phyloP scores from a whole-genome alignment of 768 basidiomycete species.

The Dendrothele bispora region DNA sequence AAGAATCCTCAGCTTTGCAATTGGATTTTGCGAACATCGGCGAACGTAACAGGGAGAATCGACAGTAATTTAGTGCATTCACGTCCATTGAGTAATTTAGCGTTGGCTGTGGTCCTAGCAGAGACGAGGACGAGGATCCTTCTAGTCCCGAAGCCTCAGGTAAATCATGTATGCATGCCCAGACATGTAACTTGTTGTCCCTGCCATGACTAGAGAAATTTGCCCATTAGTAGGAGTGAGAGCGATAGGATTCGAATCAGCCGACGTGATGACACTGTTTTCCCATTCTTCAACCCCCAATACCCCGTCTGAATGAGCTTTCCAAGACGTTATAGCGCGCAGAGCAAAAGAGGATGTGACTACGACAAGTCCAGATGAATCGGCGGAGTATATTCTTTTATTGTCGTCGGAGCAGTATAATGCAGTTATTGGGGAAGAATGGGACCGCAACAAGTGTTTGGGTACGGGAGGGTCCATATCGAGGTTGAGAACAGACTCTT shows the following conservation, averaged over 20 bases:
- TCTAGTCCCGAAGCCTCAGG: constrained; percentile 45
- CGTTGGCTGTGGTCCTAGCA: too few species aligned
- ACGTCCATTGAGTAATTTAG: constrained; percentile 77
- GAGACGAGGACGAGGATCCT: too few species aligned
- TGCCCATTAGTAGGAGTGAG: background rate
- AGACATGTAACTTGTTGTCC: constrained; percentile 84
- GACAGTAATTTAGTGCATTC: constrained; percentile 93
- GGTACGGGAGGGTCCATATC: constrained; percentile 72
- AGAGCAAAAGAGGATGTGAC: constrained; percentile 75
- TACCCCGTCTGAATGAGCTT: constrained; percentile 74
- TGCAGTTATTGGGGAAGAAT: constrained; percentile 60
- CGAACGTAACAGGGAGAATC: constrained; percentile 66
- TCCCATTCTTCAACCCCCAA: constrained; percentile 80
- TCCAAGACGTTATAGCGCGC: constrained; percentile 75
- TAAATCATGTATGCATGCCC: constrained; percentile 52
- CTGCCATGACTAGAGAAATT: constrained; percentile 62
- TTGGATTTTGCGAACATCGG: constrained; percentile 8
- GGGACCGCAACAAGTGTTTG: constrained; percentile 72
- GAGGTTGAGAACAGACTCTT: too few species aligned
- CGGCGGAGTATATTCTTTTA: constrained; percentile 84
- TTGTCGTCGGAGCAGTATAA: constrained; percentile 71
- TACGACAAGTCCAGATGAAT: constrained; percentile 73
- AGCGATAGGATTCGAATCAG: constrained; percentile 11
- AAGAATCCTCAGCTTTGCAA: constrained; percentile 1
- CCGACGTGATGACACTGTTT: constrained; percentile 73